Base-by-base conservation (phyloP, 1,284 basidiomycete species). In the Cryptococcus sp. region DNA sequence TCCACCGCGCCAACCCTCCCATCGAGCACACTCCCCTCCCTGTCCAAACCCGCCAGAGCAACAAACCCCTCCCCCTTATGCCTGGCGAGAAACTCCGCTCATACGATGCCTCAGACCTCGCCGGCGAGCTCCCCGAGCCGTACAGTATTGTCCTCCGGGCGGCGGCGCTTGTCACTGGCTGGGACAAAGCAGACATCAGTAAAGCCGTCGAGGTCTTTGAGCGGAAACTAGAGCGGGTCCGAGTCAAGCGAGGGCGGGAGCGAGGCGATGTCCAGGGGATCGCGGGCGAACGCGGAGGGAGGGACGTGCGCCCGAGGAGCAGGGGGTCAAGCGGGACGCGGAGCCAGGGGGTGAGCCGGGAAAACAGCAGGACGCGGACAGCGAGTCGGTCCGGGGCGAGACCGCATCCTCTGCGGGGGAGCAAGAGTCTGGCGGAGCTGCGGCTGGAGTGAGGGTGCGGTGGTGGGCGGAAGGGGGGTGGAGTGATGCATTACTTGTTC, bases 131-230 rank as follows among this genome's bases (percentile, higher is more conserved):
- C n/a, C 71, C 72, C 8, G 28, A 16, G 12, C 40, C 56, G 8
- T 58, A 67, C 44, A 66, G 67, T 18, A 55, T 62, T 6, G 64
- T 76, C 1, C 16, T 72, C 5, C 20, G 44, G 2, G 57, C 65
- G 0, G 69, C 68, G n/a, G 64, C 64, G 2, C 56, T 63, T 12
- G 62, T 72, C 1, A 52, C 67, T 1, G 71, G 72, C n/a, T 68
- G 71, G 5, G 48, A 58, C 3, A 4, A 21, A 9, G 28, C 39
- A 23, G 62, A 63, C 1, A 44, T 76, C 7, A 57, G 47, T 12
- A 52, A 58, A 13, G 46, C 66, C 1, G 65, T 74, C 1, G 61
- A 71, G 50, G 24, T 54, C 12, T 64, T 71, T 16, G 73, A 74
- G 61, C 56, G 68, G 28, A 55, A 63, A n/a, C 45, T 74, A 46